A percentile compares a stretch with the other conserved stretches of the same genome.
These are phyloP conservation scores for Collariella sp. DNA, from an alignment of 495 filamentous ascomycete genomes.

Conservation along the genomic window DNA sequence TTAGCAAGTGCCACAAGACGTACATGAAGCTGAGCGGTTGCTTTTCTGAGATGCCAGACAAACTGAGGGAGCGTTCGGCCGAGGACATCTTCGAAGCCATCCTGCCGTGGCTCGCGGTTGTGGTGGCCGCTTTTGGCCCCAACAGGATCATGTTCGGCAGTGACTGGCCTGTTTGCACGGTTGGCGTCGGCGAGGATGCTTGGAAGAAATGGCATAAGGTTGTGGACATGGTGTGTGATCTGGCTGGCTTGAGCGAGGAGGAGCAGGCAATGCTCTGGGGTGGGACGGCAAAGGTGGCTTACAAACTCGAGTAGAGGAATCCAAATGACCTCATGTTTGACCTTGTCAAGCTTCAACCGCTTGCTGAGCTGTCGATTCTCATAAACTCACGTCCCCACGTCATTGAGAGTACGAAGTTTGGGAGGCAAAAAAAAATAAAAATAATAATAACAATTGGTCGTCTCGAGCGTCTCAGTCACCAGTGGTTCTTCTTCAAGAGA, in stretches of 20 bases:
- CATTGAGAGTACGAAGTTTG: too few species aligned
- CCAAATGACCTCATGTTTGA: too few species aligned
- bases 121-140: slow-evolving; percentile 60
- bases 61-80: slow-evolving; percentile 29
- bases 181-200: slow-evolving; percentile 48
- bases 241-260: slow-evolving; percentile 45
- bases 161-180: slow-evolving; percentile 83
- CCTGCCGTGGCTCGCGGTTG: slow-evolving; percentile 56
- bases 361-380: too few species aligned
- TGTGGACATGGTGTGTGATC: slow-evolving; percentile 51
- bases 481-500: too few species aligned
- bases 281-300: slow-evolving; percentile 56
- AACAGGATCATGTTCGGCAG: slow-evolving; percentile 77
- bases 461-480: too few species aligned
- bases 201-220: slow-evolving; percentile 52
- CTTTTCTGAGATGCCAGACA: slow-evolving; percentile 62
- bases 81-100: slow-evolving; percentile 41
- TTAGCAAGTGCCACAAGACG: slow-evolving; percentile 49
- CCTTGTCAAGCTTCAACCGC: too few species aligned
- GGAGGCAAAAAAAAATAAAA: not conserved
- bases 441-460: not conserved
- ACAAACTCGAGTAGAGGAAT: slow-evolving; percentile 39
- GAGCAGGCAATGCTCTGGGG: slow-evolving; percentile 60
- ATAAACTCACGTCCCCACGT: too few species aligned
- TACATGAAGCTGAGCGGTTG: slow-evolving; percentile 87